Evolutionary conservation across 202 grass and related monocot species (phyloP), one percentile per base, ranked within the genome.

Genomic region (Brachypodium distachyon): DNA sequence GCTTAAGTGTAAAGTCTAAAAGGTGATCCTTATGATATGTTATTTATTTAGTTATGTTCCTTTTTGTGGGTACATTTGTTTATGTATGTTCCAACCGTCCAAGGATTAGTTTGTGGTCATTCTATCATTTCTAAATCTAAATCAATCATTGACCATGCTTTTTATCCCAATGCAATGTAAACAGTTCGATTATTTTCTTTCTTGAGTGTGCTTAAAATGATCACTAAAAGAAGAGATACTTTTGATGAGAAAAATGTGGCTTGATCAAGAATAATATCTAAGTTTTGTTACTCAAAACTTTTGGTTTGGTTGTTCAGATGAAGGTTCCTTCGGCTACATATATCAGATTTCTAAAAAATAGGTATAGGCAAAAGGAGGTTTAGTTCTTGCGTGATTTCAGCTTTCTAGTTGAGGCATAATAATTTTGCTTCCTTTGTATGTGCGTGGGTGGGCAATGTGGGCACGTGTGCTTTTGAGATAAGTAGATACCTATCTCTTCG

Each of bases 391-490:
- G 53, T 61, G 48, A 50, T 62, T 32, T 48, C 72, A 73, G 19
- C 73, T 87, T 87, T 72, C 13, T 59, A 3, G 18, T 41, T 26
- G 48, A 41, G 12, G 44, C 37, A 31, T 41, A 82, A 72, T 67
- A n/a, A 33, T 77, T 59, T 68, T 39, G 26, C 48, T 11, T 54
- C 38, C 18, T 39, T 48, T 14, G 1, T 34, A 10, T 60, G 40
- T 80, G 77, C 61, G 77, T 44, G 34, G 9, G 83, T 81, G 77
- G 83, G 54, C 77, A 27, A 51, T 3, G 55, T 25, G 65, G 42
- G 11, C 39, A 60, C 77, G 60, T 61, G 62, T 32, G 63, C 72
- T 82, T 72, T 86, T 19, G 55, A 48, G 64, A 81, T 77, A 62
- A 69, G n/a, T n/a, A n/a, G n/a, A n/a, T n/a, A n/a, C 36, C 33